phyloP scores from a whole-genome alignment of 345 rosid genomes.

The Lumnitzera racemosa region DNA sequence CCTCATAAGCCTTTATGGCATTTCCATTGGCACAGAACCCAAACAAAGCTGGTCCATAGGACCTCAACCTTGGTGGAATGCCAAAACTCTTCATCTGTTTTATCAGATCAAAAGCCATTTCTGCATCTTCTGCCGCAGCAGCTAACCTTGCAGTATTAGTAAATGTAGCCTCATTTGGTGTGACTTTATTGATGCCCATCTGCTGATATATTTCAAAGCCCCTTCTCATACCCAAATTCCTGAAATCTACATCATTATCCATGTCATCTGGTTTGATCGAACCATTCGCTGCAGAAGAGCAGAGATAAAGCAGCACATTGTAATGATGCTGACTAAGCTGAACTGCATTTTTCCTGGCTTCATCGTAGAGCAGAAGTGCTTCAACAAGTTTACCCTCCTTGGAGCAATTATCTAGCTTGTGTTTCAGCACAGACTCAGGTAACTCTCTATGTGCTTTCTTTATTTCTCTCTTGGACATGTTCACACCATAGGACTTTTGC shows the following conservation, averaged over 20 bases:
- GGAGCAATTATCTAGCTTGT: conserved; percentile 64
- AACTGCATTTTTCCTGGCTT: conserved; percentile 45
- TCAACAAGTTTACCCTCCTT: conserved; percentile 48
- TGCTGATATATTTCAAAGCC: conserved; percentile 79
- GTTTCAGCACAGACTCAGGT: conserved; percentile 49
- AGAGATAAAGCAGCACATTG: conserved; percentile 68
- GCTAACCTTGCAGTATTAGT: conserved; percentile 79
- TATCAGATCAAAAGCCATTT: conserved; percentile 84
- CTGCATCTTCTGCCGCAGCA: conserved; percentile 66
- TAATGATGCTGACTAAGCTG: conserved; percentile 52
- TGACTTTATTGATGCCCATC: conserved; percentile 58
- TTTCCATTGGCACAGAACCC: conserved; percentile 64
- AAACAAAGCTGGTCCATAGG: conserved; percentile 77
- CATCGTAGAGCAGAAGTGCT: conserved; percentile 80
- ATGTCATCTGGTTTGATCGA: conserved; percentile 19
- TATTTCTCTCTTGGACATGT: conserved; percentile 32
- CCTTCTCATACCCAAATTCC: conserved; percentile 35
- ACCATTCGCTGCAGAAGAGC: conserved; percentile 40
- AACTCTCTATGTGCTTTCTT: conserved; percentile 49
- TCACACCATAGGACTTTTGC: conserved; percentile 4
- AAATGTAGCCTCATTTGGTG: conserved; percentile 85
- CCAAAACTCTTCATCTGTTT: conserved; percentile 66
- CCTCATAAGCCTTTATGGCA: conserved; percentile 70
- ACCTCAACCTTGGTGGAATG: conserved; percentile 70
- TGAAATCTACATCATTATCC: conserved; percentile 14